Evolutionary conservation across 1,284 basidiomycete genomes (phyloP), one percentile per base, ranked within the genome.

Genomic region (Erythrobasidium hasegawianum): DNA sequence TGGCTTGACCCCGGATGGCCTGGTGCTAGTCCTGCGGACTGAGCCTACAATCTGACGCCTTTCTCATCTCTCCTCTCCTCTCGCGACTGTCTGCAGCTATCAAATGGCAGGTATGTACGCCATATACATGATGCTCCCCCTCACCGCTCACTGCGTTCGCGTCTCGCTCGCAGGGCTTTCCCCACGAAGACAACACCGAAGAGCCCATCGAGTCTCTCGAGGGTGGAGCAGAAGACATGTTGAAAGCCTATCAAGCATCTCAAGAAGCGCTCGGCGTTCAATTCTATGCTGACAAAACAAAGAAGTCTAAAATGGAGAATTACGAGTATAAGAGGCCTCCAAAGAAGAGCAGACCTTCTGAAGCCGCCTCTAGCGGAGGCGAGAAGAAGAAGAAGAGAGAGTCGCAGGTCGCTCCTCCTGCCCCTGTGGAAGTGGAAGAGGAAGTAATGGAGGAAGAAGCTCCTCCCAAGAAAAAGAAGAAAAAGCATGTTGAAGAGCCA

Each of bases 101-200:
- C 33, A 33, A 33, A 33, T 33, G 33, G 33, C 33, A 33, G 33
- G 33, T 33, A 33, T 33, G 33, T n/a, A n/a, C n/a, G n/a, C n/a
- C n/a, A n/a, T n/a, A n/a, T n/a, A n/a, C n/a, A n/a, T n/a, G n/a
- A n/a, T n/a, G n/a, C n/a, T n/a, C n/a, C n/a, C 43, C 7, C 43
- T 47, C 14, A 16, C 16, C 22, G 43, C 22, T 24, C 16, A n/a
- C n/a, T n/a, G n/a, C n/a, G n/a, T n/a, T n/a, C n/a, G n/a, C n/a
- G n/a, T n/a, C n/a, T n/a, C n/a, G n/a, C n/a, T n/a, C n/a, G n/a
- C 61, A 64, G 61, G 61, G 52, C 24, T 64, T 56, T 22, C 29
- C 20, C 40, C 27, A 16, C 39, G 53, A 29, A 18, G 53, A 64
- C 5, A 52, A 64, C 39, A 64, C 61, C 14, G 47, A 41, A 29